Percentiles rank a stretch among this genome's conserved stretches.
Evolutionary conservation across 1,284 basidiomycete species (phyloP).

Genomic region (Wolfiporia cocos): DNA sequence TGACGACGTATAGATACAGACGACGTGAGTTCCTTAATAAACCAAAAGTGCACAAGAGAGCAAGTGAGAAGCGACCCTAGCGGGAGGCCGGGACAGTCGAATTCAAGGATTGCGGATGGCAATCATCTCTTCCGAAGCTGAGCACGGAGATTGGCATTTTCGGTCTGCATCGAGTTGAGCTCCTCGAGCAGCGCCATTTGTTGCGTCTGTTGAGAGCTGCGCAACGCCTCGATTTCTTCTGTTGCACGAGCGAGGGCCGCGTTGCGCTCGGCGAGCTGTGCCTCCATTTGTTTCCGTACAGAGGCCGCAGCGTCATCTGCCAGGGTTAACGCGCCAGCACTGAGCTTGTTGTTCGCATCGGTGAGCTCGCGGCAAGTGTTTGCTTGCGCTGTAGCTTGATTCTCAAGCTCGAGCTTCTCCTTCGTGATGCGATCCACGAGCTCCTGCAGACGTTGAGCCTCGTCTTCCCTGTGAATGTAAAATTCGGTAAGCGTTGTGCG

Average conservation of each 20-base stretch:
- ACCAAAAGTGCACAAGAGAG: too few species aligned
- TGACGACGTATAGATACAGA: too few species aligned
- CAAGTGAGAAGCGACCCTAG: too few species aligned
- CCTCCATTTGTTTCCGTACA: conserved; percentile 51
- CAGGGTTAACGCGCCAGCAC: conserved; percentile 63
- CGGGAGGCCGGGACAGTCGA: too few species aligned
- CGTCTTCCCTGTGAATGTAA: conserved; percentile 49
- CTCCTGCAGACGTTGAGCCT: conserved; percentile 58
- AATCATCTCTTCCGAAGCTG: conserved; percentile 47
- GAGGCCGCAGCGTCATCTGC: conserved; percentile 68
- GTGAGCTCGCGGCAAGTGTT: conserved; percentile 66
- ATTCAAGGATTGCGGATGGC: too few species aligned
- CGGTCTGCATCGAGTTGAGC: conserved; percentile 71
- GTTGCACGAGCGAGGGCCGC: conserved; percentile 33
- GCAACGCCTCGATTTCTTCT: conserved; percentile 42
- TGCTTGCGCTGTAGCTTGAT: conserved; percentile 62
- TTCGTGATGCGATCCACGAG: conserved; percentile 51
- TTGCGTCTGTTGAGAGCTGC: conserved; percentile 61
- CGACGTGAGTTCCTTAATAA: too few species aligned
- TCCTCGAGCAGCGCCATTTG: conserved; percentile 71
- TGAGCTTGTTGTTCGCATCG: conserved; percentile 73
- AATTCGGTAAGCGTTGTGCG: not conserved
- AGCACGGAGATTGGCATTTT: conserved; percentile 62
- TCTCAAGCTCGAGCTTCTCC: conserved; percentile 68
- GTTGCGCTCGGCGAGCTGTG: conserved; percentile 41